phyloP scores from a whole-genome alignment of 2,329 filamentous ascomycete species.

The Colletotrichum abscissum region DNA sequence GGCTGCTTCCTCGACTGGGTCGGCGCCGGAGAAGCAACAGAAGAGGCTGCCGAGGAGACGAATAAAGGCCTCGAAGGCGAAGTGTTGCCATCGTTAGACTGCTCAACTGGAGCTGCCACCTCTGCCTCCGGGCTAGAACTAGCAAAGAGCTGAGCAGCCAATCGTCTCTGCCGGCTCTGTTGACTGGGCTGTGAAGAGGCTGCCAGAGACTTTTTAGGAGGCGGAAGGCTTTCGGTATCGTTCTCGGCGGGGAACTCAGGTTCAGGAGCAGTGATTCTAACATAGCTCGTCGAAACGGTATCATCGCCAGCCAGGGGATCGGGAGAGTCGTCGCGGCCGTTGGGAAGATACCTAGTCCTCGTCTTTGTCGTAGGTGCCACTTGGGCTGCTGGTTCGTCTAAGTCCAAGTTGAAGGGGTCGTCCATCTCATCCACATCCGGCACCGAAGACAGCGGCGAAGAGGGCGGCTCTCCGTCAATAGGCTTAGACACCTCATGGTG shows the following conservation, averaged over 20 bases:
- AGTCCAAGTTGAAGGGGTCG: conserved; percentile 25
- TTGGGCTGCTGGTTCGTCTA: background rate
- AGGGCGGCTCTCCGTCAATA: conserved; percentile 36
- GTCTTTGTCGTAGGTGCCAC: background rate
- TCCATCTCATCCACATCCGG: conserved; percentile 43
- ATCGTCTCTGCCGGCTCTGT: background rate
- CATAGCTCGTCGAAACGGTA: conserved; percentile 51
- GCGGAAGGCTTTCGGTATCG: background rate
- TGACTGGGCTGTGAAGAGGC: background rate
- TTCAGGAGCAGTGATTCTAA: conserved; percentile 47
- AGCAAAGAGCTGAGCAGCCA: background rate
- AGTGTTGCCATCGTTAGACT: background rate
- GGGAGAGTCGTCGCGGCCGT: conserved; percentile 4
- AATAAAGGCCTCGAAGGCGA: background rate
- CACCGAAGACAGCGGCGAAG: conserved; percentile 49
- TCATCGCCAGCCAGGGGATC: conserved; percentile 41
- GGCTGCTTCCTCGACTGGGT: background rate
- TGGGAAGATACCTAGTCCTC: conserved; percentile 1
- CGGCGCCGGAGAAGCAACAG: background rate
- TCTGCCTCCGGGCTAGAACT: background rate
- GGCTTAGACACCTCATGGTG: background rate
- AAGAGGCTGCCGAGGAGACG: background rate
- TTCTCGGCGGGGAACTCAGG: conserved; percentile 40
- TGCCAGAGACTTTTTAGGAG: background rate
- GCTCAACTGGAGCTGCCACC: background rate